Conservation (phyloP, 768 basidiomycete species). For the Lactarius sp. region DNA sequence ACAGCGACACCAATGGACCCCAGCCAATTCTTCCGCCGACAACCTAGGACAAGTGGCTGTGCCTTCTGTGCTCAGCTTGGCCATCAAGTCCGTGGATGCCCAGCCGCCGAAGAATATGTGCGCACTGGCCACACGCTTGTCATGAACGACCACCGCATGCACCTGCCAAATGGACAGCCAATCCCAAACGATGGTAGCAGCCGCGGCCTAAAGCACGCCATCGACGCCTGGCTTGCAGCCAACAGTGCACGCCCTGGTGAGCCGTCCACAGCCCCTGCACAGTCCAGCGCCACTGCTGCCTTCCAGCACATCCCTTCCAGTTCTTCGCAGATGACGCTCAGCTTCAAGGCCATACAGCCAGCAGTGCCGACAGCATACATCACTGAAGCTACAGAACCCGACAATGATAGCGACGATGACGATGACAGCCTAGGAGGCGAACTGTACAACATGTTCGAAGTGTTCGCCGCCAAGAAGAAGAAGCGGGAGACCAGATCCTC, state of each 20-base stretch:
- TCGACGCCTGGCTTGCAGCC: neutral
- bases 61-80: neutral
- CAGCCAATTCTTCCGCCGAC: neutral
- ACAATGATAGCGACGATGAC: neutral
- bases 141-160: neutral
- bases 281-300: neutral
- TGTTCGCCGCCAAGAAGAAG: slow-evolving; percentile 39
- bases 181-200: neutral
- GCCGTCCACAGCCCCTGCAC: neutral
- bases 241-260: neutral
- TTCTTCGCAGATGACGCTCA: neutral
- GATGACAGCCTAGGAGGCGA: neutral
- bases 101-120: neutral
- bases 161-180: neutral
- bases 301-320: neutral
- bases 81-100: neutral
- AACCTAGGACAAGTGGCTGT: neutral
- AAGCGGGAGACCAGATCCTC: slow-evolving; percentile 41
- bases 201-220: neutral
- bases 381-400: neutral
- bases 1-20: neutral
- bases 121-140: neutral
- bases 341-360: neutral
- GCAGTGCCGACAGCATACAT: neutral
- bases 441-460: slow-evolving; percentile 39